These are phyloP conservation scores for Penicillium concentricum DNA, from an alignment of 2,329 filamentous ascomycete species.

Conservation along the genomic window DNA sequence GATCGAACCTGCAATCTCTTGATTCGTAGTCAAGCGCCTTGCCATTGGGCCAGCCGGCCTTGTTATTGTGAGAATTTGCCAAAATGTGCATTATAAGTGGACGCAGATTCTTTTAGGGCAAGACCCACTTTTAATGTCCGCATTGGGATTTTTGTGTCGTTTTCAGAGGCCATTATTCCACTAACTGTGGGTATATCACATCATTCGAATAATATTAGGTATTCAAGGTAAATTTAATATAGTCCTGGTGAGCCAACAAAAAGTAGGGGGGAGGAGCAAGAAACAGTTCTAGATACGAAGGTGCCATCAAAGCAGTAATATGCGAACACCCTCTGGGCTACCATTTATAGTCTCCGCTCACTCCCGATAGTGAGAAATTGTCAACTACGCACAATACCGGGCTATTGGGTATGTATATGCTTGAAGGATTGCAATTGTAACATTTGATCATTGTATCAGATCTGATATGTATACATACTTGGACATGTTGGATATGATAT, in stretches of 20 bases:
- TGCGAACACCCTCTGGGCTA: no score
- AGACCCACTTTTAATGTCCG: not conserved
- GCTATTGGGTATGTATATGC: no score
- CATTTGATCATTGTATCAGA: not conserved
- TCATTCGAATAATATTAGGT: not conserved
- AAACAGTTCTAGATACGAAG: no score
- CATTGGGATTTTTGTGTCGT: not conserved
- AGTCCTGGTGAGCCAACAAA: not conserved
- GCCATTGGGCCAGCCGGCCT: conserved; percentile 48
- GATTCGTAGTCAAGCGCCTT: conserved; percentile 55
- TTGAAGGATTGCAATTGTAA: not conserved
- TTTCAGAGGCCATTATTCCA: not conserved
- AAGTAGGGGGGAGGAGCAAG: no score
- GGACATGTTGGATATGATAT: not conserved
- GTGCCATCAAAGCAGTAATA: no score
- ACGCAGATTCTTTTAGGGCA: not conserved
- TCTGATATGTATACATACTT: not conserved
- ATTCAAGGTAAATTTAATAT: not conserved
- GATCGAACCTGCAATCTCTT: conserved; percentile 53
- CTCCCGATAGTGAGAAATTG: no score
- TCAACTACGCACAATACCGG: no score
- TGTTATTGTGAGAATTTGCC: no score
- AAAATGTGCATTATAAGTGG: not conserved
- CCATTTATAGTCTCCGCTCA: no score
- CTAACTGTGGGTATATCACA: no score